phyloP scores from a whole-genome alignment of 768 basidiomycete species.

The Gautieria morchelliformis region DNA sequence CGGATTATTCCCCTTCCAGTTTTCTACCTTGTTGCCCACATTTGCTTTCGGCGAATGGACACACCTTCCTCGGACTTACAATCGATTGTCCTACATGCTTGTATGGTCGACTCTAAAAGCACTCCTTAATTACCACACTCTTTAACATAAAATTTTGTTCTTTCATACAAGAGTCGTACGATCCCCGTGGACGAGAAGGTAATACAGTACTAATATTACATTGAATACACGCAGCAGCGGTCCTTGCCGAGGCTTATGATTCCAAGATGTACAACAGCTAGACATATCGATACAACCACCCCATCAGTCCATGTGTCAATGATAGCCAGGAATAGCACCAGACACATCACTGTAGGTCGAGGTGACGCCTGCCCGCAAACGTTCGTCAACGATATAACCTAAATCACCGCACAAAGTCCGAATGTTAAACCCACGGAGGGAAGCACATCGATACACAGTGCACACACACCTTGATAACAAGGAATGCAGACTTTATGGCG shows the following conservation, averaged over 20 bases:
- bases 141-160: background rate
- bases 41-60: background rate
- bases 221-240: constrained; percentile 6
- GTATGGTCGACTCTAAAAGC: background rate
- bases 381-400: constrained; percentile 17
- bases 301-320: constrained; percentile 38
- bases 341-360: constrained; percentile 17
- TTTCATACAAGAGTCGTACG: too few relatives aligned
- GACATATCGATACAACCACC: constrained; percentile 25
- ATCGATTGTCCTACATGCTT: background rate
- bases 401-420: background rate
- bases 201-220: background rate
- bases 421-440: background rate
- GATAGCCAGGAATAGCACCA: constrained; percentile 29
- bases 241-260: constrained; percentile 12
- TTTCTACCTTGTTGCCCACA: background rate
- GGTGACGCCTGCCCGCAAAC: constrained; percentile 17
- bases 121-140: background rate
- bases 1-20: background rate
- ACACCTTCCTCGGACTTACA: background rate
- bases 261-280: constrained; percentile 32
- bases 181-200: background rate
- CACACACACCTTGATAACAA: constrained; percentile 10
- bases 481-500: constrained; percentile 5
- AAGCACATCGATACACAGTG: background rate